Conservation (phyloP, 2,329 filamentous ascomycete species). For the Monosporascus sp. region DNA sequence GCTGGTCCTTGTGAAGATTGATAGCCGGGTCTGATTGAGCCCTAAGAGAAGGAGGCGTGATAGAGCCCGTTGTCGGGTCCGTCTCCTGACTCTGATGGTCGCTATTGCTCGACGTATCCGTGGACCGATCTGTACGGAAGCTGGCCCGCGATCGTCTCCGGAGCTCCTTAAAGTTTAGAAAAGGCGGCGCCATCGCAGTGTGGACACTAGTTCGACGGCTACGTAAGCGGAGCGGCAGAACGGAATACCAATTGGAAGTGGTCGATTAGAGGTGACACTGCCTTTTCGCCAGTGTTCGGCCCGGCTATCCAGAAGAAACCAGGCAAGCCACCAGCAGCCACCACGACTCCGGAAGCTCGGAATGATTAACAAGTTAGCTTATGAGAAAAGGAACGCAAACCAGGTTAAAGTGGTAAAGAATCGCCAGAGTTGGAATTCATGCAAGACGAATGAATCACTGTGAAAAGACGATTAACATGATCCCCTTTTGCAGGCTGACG, state of each 20-base stretch:
- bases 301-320: neutral
- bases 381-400: neutral
- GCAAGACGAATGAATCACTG: too few relatives aligned
- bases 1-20: conserved; percentile 54
- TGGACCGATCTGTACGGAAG: conserved; percentile 61
- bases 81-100: conserved; percentile 51
- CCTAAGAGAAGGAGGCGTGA: conserved; percentile 70
- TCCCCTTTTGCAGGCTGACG: too few relatives aligned
- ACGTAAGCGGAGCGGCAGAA: conserved; percentile 3
- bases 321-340: neutral
- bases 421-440: too few relatives aligned
- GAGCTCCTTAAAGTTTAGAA: conserved; percentile 66
- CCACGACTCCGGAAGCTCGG: neutral
- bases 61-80: conserved; percentile 61
- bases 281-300: neutral
- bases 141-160: conserved; percentile 72
- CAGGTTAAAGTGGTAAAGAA: neutral
- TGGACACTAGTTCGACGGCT: conserved; percentile 1
- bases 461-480: too few relatives aligned
- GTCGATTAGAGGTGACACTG: neutral
- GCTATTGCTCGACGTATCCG: conserved; percentile 58
- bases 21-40: conserved; percentile 62
- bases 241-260: neutral
- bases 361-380: neutral
- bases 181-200: conserved; percentile 52